Conservation (phyloP, 2,329 filamentous ascomycete species). For the Colletotrichum sojae region DNA sequence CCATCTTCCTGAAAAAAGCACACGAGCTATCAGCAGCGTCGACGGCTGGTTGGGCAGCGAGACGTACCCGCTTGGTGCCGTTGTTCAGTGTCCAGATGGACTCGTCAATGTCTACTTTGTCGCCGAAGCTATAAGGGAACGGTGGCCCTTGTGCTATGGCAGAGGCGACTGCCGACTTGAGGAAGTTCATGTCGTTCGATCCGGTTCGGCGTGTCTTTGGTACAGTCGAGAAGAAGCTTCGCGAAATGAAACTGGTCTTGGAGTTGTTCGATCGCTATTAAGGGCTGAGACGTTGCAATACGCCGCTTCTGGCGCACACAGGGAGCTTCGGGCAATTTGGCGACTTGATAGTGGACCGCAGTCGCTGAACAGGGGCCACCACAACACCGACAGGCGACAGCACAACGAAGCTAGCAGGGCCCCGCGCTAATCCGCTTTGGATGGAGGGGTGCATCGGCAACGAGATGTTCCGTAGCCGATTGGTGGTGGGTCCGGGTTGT, state of each 20-base stretch:
- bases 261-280: constrained; percentile 15
- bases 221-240: not conserved
- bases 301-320: constrained; percentile 32
- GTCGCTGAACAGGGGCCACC: constrained; percentile 15
- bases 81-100: constrained; percentile 98
- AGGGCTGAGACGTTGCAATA: constrained; percentile 27
- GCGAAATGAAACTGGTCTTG: constrained; percentile 16
- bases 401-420: constrained; percentile 19
- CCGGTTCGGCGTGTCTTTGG: not conserved
- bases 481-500: constrained; percentile 15
- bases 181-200: constrained; percentile 83
- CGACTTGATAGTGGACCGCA: constrained; percentile 35
- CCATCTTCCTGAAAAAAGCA: constrained; percentile 81
- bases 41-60: not conserved
- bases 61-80: constrained; percentile 85
- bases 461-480: constrained; percentile 27
- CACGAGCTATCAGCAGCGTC: constrained; percentile 4
- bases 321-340: constrained; percentile 37
- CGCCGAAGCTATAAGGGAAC: constrained; percentile 93
- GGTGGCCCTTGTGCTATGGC: constrained; percentile 95
- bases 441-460: constrained; percentile 37
- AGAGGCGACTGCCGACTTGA: constrained; percentile 97
- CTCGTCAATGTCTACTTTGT: constrained; percentile 90
- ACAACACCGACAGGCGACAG: not conserved
- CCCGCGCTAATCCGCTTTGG: constrained; percentile 41